A percentile compares a stretch with the other conserved stretches of the same genome.
Conservation (phyloP, 139 green algal genomes). For the Picochlorum sp. region DNA sequence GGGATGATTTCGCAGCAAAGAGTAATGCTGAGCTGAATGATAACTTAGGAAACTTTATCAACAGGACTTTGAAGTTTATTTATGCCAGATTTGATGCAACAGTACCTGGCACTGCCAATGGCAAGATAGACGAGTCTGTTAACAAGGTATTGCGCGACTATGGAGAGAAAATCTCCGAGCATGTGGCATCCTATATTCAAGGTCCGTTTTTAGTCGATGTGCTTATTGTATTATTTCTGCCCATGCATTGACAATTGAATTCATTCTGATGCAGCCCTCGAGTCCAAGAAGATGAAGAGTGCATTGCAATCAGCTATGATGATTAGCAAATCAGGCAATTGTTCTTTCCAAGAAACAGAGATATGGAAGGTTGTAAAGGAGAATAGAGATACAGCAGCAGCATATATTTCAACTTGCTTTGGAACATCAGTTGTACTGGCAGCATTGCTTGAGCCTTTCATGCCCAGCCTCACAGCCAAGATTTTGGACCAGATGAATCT, state of each 20-base stretch:
- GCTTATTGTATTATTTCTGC: neutral
- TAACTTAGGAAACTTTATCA: constrained; percentile 90
- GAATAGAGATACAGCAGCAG: constrained; percentile 20
- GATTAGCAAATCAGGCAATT: constrained; percentile 30
- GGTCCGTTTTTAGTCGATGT: neutral
- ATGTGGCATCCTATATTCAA: constrained; percentile 67
- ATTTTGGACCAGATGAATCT: constrained; percentile 45
- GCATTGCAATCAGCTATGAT: constrained; percentile 23
- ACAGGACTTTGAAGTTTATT: constrained; percentile 72
- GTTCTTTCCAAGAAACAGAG: constrained; percentile 46
- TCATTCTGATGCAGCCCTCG: constrained; percentile 17
- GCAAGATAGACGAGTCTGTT: neutral
- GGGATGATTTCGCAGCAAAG: constrained; percentile 77
- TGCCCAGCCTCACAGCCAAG: constrained; percentile 72
- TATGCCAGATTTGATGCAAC: constrained; percentile 51
- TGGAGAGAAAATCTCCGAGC: constrained; percentile 33
- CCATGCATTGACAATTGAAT: neutral
- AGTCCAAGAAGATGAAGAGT: constrained; percentile 26
- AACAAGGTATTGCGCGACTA: constrained; percentile 38
- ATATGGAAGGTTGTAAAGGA: constrained; percentile 52
- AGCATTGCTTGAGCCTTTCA: constrained; percentile 82
- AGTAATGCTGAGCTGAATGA: constrained; percentile 92
- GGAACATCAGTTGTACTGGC: constrained; percentile 76
- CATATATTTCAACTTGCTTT: constrained; percentile 45
- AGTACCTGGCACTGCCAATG: constrained; percentile 31